Conservation (phyloP, 768 basidiomycete species). For the Russula lepida region DNA sequence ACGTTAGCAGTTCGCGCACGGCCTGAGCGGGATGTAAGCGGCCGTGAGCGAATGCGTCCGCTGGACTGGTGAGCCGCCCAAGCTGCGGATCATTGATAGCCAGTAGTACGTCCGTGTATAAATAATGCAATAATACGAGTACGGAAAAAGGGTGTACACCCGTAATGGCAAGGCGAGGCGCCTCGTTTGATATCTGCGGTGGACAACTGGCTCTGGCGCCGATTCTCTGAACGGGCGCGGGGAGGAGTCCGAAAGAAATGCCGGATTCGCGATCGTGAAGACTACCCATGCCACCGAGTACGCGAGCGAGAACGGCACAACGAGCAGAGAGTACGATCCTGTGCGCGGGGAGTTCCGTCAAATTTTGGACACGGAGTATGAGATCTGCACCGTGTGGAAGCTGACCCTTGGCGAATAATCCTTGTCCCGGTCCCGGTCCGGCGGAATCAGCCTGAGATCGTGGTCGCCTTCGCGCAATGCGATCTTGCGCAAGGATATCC, state of each 20-base stretch:
- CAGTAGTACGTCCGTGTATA: slow-evolving; percentile 82
- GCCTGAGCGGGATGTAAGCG: slow-evolving; percentile 41
- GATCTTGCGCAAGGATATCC: slow-evolving; percentile 15
- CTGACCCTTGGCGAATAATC: neutral
- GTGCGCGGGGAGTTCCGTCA: slow-evolving; percentile 49
- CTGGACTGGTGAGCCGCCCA: slow-evolving; percentile 30
- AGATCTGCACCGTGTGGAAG: slow-evolving; percentile 56
- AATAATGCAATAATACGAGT: slow-evolving; percentile 69
- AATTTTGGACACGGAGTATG: slow-evolving; percentile 38
- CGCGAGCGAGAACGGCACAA: slow-evolving; percentile 35
- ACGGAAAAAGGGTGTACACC: slow-evolving; percentile 58
- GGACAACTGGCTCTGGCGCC: neutral
- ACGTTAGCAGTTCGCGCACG: slow-evolving; percentile 50
- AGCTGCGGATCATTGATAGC: slow-evolving; percentile 81
- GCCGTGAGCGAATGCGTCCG: slow-evolving; percentile 31
- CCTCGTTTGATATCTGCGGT: slow-evolving; percentile 6
- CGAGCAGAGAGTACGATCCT: slow-evolving; percentile 57
- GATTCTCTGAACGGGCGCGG: neutral
- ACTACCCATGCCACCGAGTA: slow-evolving; percentile 32
- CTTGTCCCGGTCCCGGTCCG: slow-evolving; percentile 4
- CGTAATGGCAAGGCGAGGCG: slow-evolving; percentile 35
- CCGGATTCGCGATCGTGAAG: slow-evolving; percentile 18
- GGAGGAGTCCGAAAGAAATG: slow-evolving; percentile 29
- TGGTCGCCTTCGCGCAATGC: slow-evolving; percentile 1
- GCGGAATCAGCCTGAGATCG: neutral